phyloP scores from a whole-genome alignment of 106 monocot genomes.

The Chionographis japonica region DNA sequence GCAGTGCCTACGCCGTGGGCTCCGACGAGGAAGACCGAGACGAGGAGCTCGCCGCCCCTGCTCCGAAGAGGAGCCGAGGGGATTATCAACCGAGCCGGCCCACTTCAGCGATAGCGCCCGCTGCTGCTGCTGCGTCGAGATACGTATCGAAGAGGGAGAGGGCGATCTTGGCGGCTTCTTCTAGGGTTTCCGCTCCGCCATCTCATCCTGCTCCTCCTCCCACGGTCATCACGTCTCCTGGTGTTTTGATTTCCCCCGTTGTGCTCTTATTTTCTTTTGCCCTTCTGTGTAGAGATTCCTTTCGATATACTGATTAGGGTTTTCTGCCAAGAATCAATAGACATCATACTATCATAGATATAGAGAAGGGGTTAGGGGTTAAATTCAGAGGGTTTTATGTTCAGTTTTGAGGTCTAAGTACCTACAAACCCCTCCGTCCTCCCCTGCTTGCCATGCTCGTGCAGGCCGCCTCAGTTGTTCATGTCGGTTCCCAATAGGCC shows the following conservation, averaged over 20 bases:
- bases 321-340: not conserved
- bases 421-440: too few relatives aligned
- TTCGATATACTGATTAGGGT: too few relatives aligned
- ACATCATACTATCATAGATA: too few relatives aligned
- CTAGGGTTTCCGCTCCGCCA: not conserved
- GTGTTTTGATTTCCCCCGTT: constrained; percentile 18
- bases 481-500: too few relatives aligned
- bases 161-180: constrained; percentile 22
- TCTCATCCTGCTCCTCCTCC: not conserved
- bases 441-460: too few relatives aligned
- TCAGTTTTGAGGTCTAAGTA: too few relatives aligned
- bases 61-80: constrained; percentile 18
- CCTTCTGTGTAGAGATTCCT: not conserved
- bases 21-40: constrained; percentile 5
- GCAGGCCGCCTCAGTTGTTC: too few relatives aligned
- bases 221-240: constrained; percentile 30
- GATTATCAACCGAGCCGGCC: too few relatives aligned
- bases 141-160: constrained; percentile 89
- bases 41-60: not conserved
- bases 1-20: constrained; percentile 48
- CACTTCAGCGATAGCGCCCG: not conserved
- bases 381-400: too few relatives aligned
- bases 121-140: constrained; percentile 17
- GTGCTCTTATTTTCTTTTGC: not conserved
- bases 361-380: too few relatives aligned